Percentiles rank a stretch among this genome's conserved stretches.
Conservation (phyloP, 768 basidiomycete species). For the Serendipita sp. region DNA sequence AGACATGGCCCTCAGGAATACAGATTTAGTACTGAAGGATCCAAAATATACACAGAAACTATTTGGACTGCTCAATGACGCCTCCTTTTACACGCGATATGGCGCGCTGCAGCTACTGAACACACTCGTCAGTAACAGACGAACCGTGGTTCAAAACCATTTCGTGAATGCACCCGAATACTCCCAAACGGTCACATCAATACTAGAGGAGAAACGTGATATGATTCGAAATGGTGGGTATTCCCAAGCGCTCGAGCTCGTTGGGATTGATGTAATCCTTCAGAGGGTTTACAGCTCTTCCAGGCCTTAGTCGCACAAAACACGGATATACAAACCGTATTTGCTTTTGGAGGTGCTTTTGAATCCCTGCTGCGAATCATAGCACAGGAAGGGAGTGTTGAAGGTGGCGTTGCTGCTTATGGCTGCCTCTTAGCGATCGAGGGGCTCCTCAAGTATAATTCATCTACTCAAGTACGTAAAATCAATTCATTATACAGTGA, state of each 20-base stretch:
- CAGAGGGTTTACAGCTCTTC: conserved; percentile 73
- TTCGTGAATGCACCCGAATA: conserved; percentile 69
- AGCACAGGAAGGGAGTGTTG: conserved; percentile 74
- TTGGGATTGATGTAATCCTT: conserved; percentile 10
- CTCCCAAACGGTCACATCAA: conserved; percentile 41
- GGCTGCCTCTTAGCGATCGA: conserved; percentile 79
- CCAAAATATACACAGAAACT: conserved; percentile 61
- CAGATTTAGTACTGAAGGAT: conserved; percentile 58
- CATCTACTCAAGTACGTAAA: conserved; percentile 70
- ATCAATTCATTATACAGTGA: not conserved
- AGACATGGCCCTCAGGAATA: conserved; percentile 71
- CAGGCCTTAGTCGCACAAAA: conserved; percentile 72
- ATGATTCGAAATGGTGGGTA: conserved; percentile 73
- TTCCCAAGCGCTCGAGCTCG: conserved; percentile 6
- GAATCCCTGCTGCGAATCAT: conserved; percentile 89
- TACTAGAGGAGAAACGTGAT: conserved; percentile 74
- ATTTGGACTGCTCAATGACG: conserved; percentile 57
- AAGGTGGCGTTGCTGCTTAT: conserved; percentile 74
- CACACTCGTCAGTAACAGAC: conserved; percentile 64
- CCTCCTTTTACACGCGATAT: conserved; percentile 70
- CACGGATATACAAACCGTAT: conserved; percentile 87
- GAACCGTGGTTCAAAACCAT: conserved; percentile 72
- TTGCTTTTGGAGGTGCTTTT: conserved; percentile 93
- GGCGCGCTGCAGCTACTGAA: conserved; percentile 70
- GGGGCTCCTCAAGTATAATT: conserved; percentile 78